Evolutionary conservation across 768 basidiomycete species (phyloP).

Genomic region (Tricholoma matsutake): DNA sequence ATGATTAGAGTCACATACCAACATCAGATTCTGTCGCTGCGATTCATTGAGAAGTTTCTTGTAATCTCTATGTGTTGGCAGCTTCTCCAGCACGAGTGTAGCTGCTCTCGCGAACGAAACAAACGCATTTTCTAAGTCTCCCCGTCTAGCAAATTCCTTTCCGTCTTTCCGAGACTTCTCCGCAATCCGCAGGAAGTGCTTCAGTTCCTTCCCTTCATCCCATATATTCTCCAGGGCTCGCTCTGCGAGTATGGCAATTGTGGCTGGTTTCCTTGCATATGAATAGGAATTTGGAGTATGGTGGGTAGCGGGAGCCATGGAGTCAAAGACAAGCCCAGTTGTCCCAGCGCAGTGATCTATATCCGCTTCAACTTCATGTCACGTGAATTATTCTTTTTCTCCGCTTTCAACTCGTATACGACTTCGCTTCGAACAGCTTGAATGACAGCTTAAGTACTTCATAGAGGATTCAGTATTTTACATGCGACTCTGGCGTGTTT

Average conservation of each 20-base stretch:
- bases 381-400: neutral
- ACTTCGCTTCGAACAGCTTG: neutral
- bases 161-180: conserved; percentile 60
- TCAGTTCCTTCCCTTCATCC: conserved; percentile 58
- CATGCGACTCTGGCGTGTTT: neutral
- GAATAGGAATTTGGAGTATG: neutral
- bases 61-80: conserved; percentile 74
- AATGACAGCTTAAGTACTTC: neutral
- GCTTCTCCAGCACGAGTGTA: conserved; percentile 72
- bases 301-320: neutral
- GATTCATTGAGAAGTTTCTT: conserved; percentile 45
- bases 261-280: conserved; percentile 39
- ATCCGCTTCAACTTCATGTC: neutral
- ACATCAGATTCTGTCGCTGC: conserved; percentile 64
- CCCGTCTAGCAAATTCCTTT: conserved; percentile 40
- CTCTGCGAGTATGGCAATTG: conserved; percentile 67
- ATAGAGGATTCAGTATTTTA: neutral
- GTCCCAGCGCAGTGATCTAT: neutral
- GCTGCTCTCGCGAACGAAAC: conserved; percentile 70
- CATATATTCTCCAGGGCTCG: conserved; percentile 52
- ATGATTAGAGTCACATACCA: conserved; percentile 49
- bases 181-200: conserved; percentile 63
- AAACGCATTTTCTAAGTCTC: conserved; percentile 71
- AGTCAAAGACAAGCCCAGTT: neutral
- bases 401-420: neutral